A percentile compares a stretch with the other conserved stretches of the same genome.
Conservation (phyloP, 2,329 filamentous ascomycete species). For the Calonectria henricotiae region DNA sequence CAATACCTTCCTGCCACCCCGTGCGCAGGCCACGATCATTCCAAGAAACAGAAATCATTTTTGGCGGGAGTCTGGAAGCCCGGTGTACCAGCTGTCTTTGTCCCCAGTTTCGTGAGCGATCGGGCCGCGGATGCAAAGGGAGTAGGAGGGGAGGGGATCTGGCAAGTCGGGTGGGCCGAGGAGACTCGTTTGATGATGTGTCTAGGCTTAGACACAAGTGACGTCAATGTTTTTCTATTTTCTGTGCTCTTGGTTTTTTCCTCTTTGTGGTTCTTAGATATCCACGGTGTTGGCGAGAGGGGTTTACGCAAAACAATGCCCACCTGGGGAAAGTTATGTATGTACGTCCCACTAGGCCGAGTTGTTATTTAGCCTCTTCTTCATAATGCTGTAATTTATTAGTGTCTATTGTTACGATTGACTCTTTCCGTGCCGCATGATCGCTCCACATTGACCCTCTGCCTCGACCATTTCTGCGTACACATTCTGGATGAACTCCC, state of each 20-base stretch:
- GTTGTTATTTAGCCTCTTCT: conserved; percentile 60
- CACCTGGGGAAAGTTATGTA: conserved; percentile 46
- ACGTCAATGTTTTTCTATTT: conserved; percentile 33
- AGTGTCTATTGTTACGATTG: conserved; percentile 56
- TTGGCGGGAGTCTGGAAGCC: conserved; percentile 40
- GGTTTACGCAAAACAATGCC: conserved; percentile 30
- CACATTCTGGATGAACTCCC: too few relatives aligned
- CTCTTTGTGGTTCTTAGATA: conserved; percentile 41
- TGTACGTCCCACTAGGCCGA: conserved; percentile 48
- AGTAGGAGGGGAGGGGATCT: conserved; percentile 29
- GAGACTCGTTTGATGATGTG: conserved; percentile 41
- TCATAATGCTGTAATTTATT: conserved; percentile 65
- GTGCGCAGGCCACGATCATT: conserved; percentile 10
- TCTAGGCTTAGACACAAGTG: conserved; percentile 34
- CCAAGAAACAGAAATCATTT: conserved; percentile 37
- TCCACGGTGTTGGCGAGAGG: conserved; percentile 37
- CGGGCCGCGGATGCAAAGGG: conserved; percentile 27
- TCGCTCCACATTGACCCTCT: not conserved
- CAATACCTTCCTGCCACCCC: conserved; percentile 36
- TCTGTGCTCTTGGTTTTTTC: conserved; percentile 39
- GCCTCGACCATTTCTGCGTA: not conserved
- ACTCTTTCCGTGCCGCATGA: not conserved
- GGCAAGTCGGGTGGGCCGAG: conserved; percentile 38
- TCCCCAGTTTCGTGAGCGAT: conserved; percentile 33
- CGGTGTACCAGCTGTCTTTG: conserved; percentile 32